These are phyloP conservation scores for Francoa sonchifolia DNA, from an alignment of 441 rosid species.

Conservation along the genomic window DNA sequence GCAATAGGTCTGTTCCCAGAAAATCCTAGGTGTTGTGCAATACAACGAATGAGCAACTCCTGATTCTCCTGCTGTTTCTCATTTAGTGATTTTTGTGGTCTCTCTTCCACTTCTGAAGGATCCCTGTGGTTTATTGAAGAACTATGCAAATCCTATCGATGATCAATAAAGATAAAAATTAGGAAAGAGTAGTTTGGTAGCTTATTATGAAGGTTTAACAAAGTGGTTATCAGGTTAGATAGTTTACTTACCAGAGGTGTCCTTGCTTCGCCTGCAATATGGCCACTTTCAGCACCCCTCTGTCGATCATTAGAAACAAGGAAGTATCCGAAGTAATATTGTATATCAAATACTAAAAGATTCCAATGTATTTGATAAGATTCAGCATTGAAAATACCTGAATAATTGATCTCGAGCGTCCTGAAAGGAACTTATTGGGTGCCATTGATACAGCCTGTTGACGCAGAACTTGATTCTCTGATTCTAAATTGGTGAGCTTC, in stretches of 20 bases:
- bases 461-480: conserved; percentile 87
- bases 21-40: conserved; percentile 81
- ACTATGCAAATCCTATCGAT: conserved; percentile 59
- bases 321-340: conserved; percentile 9
- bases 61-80: conserved; percentile 98
- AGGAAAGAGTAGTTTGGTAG: conserved; percentile 6
- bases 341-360: conserved; percentile 2
- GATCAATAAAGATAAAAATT: conserved; percentile 7
- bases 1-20: conserved; percentile 76
- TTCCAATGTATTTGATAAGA: background rate
- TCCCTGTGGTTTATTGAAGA: conserved; percentile 68
- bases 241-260: conserved; percentile 36
- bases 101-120: conserved; percentile 57
- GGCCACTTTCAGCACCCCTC: conserved; percentile 81
- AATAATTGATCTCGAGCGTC: conserved; percentile 85
- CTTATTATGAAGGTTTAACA: background rate
- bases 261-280: conserved; percentile 48
- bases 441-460: conserved; percentile 97
- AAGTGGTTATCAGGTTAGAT: background rate
- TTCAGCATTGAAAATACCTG: conserved; percentile 40
- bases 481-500: conserved; percentile 72
- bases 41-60: conserved; percentile 89
- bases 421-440: conserved; percentile 93
- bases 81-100: conserved; percentile 82
- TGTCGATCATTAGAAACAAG: conserved; percentile 25